Percentiles rank a stretch among this genome's conserved stretches.
Evolutionary conservation across 2,329 filamentous ascomycete genomes (phyloP).

Genomic region (Huntiella savannae): DNA sequence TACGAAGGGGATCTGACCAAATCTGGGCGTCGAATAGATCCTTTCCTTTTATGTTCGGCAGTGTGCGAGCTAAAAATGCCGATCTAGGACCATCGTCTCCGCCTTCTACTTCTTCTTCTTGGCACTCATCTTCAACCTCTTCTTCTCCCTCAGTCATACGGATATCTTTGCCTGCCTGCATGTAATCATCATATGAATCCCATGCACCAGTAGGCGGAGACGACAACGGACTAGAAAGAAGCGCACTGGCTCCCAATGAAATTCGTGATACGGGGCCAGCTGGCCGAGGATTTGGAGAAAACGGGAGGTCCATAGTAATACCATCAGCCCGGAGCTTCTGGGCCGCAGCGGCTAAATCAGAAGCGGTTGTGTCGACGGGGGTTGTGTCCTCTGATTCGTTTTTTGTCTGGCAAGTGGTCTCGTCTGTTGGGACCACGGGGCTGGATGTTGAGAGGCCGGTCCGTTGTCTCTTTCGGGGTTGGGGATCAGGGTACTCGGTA

Average conservation of each 20-base stretch:
- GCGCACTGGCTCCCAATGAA: conserved; percentile 4
- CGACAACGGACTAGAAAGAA: conserved; percentile 35
- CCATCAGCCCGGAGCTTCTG: conserved; percentile 3
- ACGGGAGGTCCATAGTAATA: background rate
- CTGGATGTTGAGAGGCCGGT: conserved; percentile 1
- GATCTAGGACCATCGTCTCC: conserved; percentile 21
- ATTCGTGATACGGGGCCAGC: conserved; percentile 6
- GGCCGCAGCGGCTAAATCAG: background rate
- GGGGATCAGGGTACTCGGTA: conserved; percentile 7
- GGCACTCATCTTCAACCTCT: conserved; percentile 20
- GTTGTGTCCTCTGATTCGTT: background rate
- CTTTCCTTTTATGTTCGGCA: conserved; percentile 48
- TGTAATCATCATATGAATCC: conserved; percentile 25
- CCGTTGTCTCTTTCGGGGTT: conserved; percentile 13
- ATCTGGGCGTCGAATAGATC: conserved; percentile 54
- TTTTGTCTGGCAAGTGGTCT: conserved; percentile 2
- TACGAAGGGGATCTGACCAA: conserved; percentile 48
- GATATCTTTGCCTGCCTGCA: background rate
- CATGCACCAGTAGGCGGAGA: conserved; percentile 35
- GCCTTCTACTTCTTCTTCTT: conserved; percentile 28
- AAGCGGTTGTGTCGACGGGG: background rate
- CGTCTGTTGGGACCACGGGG: too few relatives aligned
- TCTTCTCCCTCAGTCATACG: conserved; percentile 17
- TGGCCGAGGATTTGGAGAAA: conserved; percentile 2
- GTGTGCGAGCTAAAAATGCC: conserved; percentile 13